A percentile compares a stretch with the other conserved stretches of the same genome.
Conservation (phyloP, 768 basidiomycete genomes). For the Mrakia blollopis region DNA sequence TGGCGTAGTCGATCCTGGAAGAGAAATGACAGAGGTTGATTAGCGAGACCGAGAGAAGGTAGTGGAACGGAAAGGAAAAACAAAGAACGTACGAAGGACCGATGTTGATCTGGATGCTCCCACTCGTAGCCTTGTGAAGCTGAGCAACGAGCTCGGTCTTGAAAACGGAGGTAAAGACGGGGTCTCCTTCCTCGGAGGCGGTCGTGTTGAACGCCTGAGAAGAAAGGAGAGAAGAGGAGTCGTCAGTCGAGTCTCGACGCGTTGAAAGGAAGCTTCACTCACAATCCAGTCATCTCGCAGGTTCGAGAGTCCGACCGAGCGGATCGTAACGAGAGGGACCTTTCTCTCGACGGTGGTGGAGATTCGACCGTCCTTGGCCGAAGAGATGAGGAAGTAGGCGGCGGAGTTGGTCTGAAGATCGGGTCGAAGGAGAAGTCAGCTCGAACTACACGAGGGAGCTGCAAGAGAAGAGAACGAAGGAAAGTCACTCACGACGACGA, state of each 20-base stretch:
- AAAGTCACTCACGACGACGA: constrained; percentile 70
- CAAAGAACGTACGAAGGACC: constrained; percentile 63
- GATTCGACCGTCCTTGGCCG: constrained; percentile 52
- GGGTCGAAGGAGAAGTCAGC: background rate
- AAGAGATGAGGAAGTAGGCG: constrained; percentile 31
- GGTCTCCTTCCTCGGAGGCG: constrained; percentile 85
- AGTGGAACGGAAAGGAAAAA: background rate
- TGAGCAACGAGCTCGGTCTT: constrained; percentile 90
- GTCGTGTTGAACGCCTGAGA: constrained; percentile 66
- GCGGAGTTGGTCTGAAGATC: constrained; percentile 27
- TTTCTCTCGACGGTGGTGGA: constrained; percentile 71
- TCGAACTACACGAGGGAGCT: background rate
- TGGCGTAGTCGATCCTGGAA: constrained; percentile 64
- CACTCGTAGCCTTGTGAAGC: constrained; percentile 73
- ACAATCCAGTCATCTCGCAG: constrained; percentile 95
- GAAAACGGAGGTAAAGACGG: constrained; percentile 81
- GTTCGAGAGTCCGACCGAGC: constrained; percentile 77
- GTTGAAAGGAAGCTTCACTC: constrained; percentile 36
- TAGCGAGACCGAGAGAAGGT: constrained; percentile 41
- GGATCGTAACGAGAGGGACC: constrained; percentile 81
- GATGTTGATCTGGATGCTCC: constrained; percentile 65
- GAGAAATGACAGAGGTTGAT: constrained; percentile 38
- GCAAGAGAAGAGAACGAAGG: background rate
- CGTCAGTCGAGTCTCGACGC: no score
- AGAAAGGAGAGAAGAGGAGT: background rate